Conservation (phyloP, 116 monocot species). For the Zostera marina region DNA sequence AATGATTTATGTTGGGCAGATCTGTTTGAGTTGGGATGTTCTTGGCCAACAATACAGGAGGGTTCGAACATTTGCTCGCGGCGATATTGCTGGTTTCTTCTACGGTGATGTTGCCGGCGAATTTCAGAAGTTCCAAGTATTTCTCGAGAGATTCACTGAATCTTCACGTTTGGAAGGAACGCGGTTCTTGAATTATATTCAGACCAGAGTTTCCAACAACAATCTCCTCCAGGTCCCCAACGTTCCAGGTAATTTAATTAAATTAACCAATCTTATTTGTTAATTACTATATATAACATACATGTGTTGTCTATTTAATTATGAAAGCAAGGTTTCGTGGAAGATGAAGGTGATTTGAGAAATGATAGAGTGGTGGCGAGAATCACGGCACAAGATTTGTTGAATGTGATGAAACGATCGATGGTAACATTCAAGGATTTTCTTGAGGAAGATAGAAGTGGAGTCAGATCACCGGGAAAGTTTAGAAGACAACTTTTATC, state of each 20-base stretch:
- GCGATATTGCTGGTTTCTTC: background rate
- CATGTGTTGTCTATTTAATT: too few relatives aligned
- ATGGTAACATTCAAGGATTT: conserved; percentile 15
- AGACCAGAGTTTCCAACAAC: background rate
- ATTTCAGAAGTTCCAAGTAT: conserved; percentile 12
- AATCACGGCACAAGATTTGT: background rate
- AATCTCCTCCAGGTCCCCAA: conserved; percentile 25
- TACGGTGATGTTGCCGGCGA: background rate
- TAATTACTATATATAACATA: too few relatives aligned
- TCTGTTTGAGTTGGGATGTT: conserved; percentile 24
- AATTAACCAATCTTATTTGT: background rate
- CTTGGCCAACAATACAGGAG: conserved; percentile 14
- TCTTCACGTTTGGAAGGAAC: conserved; percentile 1
- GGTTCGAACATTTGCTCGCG: background rate
- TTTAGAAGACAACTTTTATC: background rate
- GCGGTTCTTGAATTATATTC: conserved; percentile 18
- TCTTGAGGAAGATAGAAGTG: conserved; percentile 4
- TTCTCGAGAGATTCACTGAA: conserved; percentile 17
- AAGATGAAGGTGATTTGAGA: background rate
- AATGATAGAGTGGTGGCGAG: background rate
- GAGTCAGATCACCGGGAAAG: background rate
- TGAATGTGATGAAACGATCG: conserved; percentile 10
- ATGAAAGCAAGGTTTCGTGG: conserved; percentile 1
- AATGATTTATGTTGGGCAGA: conserved; percentile 20
- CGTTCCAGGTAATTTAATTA: conserved; percentile 15